Conservation (phyloP, 1,284 basidiomycete genomes). For the Cryptococcus amylolentus region DNA sequence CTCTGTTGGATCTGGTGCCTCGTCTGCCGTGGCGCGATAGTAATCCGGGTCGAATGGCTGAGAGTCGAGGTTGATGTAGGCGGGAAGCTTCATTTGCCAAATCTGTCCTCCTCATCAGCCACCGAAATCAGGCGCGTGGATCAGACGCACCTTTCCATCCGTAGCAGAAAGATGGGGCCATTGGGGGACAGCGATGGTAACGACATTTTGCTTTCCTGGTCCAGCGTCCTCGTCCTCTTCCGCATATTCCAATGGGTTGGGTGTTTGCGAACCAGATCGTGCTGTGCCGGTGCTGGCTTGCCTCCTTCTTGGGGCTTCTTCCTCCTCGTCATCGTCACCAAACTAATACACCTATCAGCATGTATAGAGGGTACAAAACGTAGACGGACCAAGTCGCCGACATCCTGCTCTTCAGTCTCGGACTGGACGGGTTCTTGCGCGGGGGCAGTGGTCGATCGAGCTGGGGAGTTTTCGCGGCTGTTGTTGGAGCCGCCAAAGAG, state of each 20-base stretch:
- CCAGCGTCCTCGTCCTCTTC: constrained; percentile 37
- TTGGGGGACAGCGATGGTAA: constrained; percentile 37
- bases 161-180: constrained; percentile 37
- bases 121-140: background rate
- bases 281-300: constrained; percentile 10
- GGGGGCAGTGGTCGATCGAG: constrained; percentile 5
- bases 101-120: constrained; percentile 17
- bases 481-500: constrained; percentile 33
- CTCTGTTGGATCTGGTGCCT: constrained; percentile 20
- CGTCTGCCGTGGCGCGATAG: constrained; percentile 35
- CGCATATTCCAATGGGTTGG: constrained; percentile 43
- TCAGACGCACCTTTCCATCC: constrained; percentile 45
- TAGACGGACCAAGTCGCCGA: constrained; percentile 29
- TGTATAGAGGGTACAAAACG: background rate
- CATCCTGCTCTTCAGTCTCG: constrained; percentile 20
- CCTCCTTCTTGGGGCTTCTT: constrained; percentile 1
- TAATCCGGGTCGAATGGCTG: constrained; percentile 43
- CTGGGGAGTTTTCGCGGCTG: background rate
- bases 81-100: constrained; percentile 44
- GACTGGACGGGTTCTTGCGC: constrained; percentile 13
- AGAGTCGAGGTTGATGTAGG: constrained; percentile 42
- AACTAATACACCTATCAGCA: constrained; percentile 52
- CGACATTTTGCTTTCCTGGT: constrained; percentile 28
- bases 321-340: constrained; percentile 75
- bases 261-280: constrained; percentile 13